Percentiles rank a stretch among this genome's conserved stretches.
Conservation (phyloP, 441 rosid species). For the Populus tomentosa region DNA sequence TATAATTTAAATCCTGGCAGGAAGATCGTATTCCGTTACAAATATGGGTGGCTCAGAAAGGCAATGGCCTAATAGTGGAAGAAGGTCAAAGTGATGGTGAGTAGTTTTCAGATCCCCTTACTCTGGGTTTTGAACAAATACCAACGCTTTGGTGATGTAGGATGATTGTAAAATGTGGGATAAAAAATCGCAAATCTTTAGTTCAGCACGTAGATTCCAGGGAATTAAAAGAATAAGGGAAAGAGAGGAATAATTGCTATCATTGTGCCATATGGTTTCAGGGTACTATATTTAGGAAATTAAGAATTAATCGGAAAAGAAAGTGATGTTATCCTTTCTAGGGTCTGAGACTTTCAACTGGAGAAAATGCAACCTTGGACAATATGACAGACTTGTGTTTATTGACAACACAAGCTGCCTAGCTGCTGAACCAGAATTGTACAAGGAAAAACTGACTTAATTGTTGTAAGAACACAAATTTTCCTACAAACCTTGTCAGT, state of each 20-base stretch:
- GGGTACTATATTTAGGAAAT: not conserved
- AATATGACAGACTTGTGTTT: not conserved
- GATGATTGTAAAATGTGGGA: not conserved
- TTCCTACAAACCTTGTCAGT: not conserved
- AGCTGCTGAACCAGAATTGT: not conserved
- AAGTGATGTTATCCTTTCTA: not conserved
- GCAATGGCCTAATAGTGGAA: constrained; percentile 71
- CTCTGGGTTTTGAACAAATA: not conserved
- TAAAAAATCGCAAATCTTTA: not conserved
- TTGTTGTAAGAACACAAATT: not conserved
- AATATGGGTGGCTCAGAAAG: constrained; percentile 78
- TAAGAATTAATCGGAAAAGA: too few relatives aligned
- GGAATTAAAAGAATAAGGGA: not conserved
- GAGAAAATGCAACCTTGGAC: not conserved
- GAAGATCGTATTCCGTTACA: constrained; percentile 85
- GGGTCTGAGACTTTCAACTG: not conserved
- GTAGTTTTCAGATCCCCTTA: constrained; percentile 15
- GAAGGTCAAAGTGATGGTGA: constrained; percentile 71
- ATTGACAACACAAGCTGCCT: not conserved
- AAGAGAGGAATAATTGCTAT: not conserved
- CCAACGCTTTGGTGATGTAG: not conserved
- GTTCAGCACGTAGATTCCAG: not conserved
- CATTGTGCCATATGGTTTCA: not conserved
- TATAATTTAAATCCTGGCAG: constrained; percentile 37
- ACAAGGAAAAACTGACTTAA: not conserved